Evolutionary conservation across 148 eudicot genomes (phyloP).

Genomic region (Vaccinium macrocarpon): DNA sequence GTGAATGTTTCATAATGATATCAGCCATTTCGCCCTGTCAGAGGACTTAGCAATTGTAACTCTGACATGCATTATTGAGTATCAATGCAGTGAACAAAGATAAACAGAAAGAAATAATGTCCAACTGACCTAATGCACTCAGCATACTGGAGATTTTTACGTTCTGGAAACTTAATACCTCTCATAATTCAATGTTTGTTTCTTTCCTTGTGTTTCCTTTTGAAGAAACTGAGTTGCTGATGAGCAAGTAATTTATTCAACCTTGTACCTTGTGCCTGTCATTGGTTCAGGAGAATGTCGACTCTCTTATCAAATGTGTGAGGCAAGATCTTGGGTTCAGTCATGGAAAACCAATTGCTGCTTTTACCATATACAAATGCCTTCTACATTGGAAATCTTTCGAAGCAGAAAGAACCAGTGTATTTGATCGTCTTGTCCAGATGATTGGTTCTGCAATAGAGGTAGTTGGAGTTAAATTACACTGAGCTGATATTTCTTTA

Average conservation of each 20-base stretch:
- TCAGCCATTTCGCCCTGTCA: neutral
- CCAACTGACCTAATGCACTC: neutral
- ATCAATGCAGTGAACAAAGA: neutral
- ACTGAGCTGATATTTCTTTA: neutral
- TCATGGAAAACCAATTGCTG: slow-evolving; percentile 87
- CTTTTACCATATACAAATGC: slow-evolving; percentile 81
- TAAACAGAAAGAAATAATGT: neutral
- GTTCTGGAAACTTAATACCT: neutral
- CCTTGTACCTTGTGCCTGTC: neutral
- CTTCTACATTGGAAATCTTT: slow-evolving; percentile 87
- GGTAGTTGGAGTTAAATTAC: slow-evolving; percentile 36
- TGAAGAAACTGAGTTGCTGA: neutral
- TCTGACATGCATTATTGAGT: neutral
- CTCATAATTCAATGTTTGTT: neutral
- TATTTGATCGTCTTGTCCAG: slow-evolving; percentile 87
- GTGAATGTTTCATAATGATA: neutral
- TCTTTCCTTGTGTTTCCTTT: neutral
- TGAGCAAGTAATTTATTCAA: neutral
- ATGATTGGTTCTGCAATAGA: slow-evolving; percentile 77
- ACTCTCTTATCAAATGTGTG: slow-evolving; percentile 61
- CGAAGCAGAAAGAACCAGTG: slow-evolving; percentile 79
- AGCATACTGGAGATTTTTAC: neutral
- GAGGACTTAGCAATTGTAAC: neutral
- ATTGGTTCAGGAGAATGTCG: slow-evolving; percentile 64
- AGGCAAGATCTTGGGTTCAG: slow-evolving; percentile 74